Conservation (phyloP, 495 filamentous ascomycete genomes). For the Podospora pseudocomata region DNA sequence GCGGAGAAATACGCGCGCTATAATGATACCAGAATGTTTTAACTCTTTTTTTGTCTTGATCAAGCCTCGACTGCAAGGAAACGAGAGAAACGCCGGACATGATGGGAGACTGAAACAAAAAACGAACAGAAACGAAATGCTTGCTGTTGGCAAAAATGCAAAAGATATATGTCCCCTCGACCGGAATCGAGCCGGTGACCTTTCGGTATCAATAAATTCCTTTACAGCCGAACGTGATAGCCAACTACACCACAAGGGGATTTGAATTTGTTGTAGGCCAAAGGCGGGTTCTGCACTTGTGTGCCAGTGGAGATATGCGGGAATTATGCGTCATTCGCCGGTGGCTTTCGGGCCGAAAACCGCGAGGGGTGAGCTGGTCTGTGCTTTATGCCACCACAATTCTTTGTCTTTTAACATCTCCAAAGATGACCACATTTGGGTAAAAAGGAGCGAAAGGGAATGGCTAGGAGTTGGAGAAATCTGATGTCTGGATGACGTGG, state of each 20-base stretch:
- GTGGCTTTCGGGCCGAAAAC: neutral
- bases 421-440: neutral
- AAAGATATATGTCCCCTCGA: conserved; percentile 26
- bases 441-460: neutral
- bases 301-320: neutral
- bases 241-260: conserved; percentile 30
- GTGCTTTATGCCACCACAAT: neutral
- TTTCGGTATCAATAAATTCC: conserved; percentile 26
- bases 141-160: neutral
- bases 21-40: neutral
- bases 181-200: conserved; percentile 33
- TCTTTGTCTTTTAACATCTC: neutral
- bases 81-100: too few relatives aligned
- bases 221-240: conserved; percentile 32
- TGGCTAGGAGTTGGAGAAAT: neutral
- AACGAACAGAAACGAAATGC: neutral
- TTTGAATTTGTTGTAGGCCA: neutral
- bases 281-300: neutral
- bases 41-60: too few relatives aligned
- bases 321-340: neutral
- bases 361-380: neutral
- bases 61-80: too few relatives aligned
- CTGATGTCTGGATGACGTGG: neutral
- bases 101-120: neutral
- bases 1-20: neutral